Base-by-base conservation (phyloP, 441 rosid species). In the Dalechampia spathulata region DNA sequence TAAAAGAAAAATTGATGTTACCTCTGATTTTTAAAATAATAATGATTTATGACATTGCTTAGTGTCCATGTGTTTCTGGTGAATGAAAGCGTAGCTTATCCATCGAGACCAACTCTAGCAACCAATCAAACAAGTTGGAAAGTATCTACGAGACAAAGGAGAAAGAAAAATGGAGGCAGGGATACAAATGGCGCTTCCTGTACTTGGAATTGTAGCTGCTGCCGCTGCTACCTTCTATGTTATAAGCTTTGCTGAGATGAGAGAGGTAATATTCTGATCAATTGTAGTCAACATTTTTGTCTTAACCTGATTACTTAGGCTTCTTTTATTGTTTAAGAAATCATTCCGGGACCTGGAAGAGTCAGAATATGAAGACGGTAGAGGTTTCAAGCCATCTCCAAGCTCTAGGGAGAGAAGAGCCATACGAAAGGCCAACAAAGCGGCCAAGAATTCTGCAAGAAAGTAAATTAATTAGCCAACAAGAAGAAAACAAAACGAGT, bases 191-290 rank as follows among this genome's bases (percentile, higher is more conserved):
- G 87, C 75, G 6, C 64, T 83, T 27, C 89, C 93, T 42, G 64
- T 85, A 58, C 66, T 76, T 7, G 90, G 85, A 49, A 81, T 81
- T 12, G 64, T 77, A 10, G 93, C 81, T 13, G 85, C 75, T 42
- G 82, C 87, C 0, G 93, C 77, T 15, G 80, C 72, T 52, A 81
- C 90, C 26, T 79, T 79, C 76, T 83, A 82, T 63, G 85, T 57
- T 11, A 85, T 83, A 5, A 81, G 86, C 78, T 82, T 79, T 48
- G 36, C 75, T 4, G 91, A 80, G 74, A 51, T 81, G 8, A 65
- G 86, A 54, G 88, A 86, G 86, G 88, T 86, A 63, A 2, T 13
- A 4, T 11, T 37, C 15, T 3, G 3, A 39, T 39, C 4, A 2
- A 6, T 39, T 14, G 17, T 39, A 5, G 2, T 7, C 4, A 7